Evolutionary conservation across 2,329 filamentous ascomycete species (phyloP).

Genomic region (Colletotrichum costaricense): DNA sequence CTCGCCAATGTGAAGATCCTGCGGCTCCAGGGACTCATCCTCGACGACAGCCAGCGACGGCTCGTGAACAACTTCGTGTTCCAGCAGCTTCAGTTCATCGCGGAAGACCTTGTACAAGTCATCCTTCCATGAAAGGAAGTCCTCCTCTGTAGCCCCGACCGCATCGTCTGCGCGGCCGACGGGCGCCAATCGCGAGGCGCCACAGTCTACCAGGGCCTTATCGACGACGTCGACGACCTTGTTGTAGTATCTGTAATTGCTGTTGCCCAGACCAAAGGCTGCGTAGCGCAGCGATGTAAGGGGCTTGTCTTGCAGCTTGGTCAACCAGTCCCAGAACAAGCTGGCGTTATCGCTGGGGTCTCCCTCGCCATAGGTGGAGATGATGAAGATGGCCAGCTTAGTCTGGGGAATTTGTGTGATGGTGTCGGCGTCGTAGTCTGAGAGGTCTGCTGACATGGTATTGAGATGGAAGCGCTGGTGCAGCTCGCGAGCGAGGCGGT

Average conservation of each 20-base stretch:
- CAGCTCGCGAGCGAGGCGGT: constrained; percentile 52
- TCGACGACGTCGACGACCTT: constrained; percentile 45
- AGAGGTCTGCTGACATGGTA: constrained; percentile 54
- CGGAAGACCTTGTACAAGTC: constrained; percentile 38
- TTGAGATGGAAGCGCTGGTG: constrained; percentile 51
- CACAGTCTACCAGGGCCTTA: constrained; percentile 38
- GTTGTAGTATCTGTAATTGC: constrained; percentile 52
- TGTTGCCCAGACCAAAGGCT: constrained; percentile 53
- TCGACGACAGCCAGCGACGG: constrained; percentile 38
- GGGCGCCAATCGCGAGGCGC: constrained; percentile 42
- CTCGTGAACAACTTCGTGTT: constrained; percentile 39
- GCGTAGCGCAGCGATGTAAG: constrained; percentile 44
- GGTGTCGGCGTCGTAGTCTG: constrained; percentile 57
- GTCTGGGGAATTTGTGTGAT: constrained; percentile 42
- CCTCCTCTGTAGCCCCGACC: constrained; percentile 46
- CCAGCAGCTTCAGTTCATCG: constrained; percentile 38
- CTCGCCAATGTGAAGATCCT: constrained; percentile 39
- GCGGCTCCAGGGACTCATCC: constrained; percentile 36
- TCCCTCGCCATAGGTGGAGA: constrained; percentile 53
- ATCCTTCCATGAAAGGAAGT: constrained; percentile 50
- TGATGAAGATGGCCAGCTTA: constrained; percentile 48
- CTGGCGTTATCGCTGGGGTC: constrained; percentile 52
- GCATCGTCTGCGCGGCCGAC: constrained; percentile 47
- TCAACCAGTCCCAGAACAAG: constrained; percentile 44
- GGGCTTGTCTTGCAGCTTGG: constrained; percentile 33